Conservation (phyloP, 2,329 filamentous ascomycete genomes). For the Trichoderma oligosporum region DNA sequence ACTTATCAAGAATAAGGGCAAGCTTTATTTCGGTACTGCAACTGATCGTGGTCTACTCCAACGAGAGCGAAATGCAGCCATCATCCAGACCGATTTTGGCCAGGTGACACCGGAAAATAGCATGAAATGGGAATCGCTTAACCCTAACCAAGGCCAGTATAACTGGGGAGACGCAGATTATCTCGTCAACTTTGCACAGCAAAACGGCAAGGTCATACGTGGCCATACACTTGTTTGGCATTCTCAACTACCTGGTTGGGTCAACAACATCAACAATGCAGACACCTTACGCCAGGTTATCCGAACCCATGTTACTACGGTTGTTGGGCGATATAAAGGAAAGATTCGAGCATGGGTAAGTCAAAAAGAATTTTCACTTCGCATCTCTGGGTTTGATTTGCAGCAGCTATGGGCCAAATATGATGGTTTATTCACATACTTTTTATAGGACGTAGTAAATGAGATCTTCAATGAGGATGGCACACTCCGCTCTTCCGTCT, state of each 20-base stretch:
- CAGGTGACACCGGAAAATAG: conserved; percentile 11
- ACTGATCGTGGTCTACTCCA: conserved; percentile 7
- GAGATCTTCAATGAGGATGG: conserved; percentile 10
- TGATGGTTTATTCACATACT: not conserved
- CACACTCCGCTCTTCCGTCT: conserved; percentile 2
- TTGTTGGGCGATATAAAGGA: conserved; percentile 6
- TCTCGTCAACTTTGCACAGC: conserved; percentile 3
- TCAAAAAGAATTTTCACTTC: not conserved
- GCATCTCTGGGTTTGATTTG: not conserved
- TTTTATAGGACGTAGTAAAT: conserved; percentile 1
- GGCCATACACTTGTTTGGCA: conserved; percentile 6
- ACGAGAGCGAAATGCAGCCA: not conserved
- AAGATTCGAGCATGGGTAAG: conserved; percentile 8
- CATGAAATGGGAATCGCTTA: conserved; percentile 7
- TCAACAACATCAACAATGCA: conserved; percentile 6
- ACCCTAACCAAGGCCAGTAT: not conserved
- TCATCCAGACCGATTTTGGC: conserved; percentile 2
- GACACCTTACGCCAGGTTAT: conserved; percentile 5
- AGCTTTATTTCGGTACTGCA: conserved; percentile 3
- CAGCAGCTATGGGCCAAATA: not conserved
- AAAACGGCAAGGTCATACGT: conserved; percentile 3
- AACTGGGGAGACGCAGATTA: conserved; percentile 10
- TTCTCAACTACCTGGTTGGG: not conserved
- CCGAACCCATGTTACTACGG: not conserved
- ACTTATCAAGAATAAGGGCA: not conserved